Base-by-base conservation (phyloP, 257 asterid genomes). In the Penstemon davidsonii region DNA sequence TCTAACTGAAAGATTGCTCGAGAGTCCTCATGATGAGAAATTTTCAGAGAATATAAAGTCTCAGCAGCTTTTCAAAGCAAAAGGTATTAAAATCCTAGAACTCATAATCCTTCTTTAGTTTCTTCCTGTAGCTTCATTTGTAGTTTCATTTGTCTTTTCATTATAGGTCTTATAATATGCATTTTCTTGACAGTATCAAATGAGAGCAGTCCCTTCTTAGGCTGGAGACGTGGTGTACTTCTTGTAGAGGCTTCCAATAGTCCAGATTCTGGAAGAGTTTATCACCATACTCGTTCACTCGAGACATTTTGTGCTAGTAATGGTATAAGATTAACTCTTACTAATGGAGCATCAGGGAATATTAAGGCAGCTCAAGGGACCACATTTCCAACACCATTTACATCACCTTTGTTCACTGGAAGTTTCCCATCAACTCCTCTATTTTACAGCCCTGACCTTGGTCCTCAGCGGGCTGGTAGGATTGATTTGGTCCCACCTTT, bases 401-500 rank as follows among this genome's bases (percentile, higher is more conserved):
- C 90, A 0, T 88, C 99, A 47, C 97, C 99, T 80, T 79, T 94
- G 81, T 94, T 94, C 71, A 94, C 97, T 37, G 99, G 99, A 69
- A 88, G 99, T 86, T 91, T 91, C 86, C 88, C 96, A 25, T 87
- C 99, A 25, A 88, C 86, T 73, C 96, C 97, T 72, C 83, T 81
- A 55, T 55, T 88, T 50, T 86, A 83, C 79, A 91, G 97, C 83
- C 99, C 99, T 55, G 95, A 84, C 70, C 60, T 83, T 76, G 97
- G 97, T 52, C 85, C 87, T 54, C 90, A 71, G 53, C 85, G 88
- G 62, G 78, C 55, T 72, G 95, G 88, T 61, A 81, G 88, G 86
- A 87, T 87, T 69, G 97, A 91, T 75, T 84, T 86, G 69, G 95
- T 88, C 67, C 96, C 99, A 61, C 99, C 96, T 75, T 75, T 94